These are phyloP conservation scores for Sonneratia alba DNA, from an alignment of 345 rosid species.

Conservation along the genomic window DNA sequence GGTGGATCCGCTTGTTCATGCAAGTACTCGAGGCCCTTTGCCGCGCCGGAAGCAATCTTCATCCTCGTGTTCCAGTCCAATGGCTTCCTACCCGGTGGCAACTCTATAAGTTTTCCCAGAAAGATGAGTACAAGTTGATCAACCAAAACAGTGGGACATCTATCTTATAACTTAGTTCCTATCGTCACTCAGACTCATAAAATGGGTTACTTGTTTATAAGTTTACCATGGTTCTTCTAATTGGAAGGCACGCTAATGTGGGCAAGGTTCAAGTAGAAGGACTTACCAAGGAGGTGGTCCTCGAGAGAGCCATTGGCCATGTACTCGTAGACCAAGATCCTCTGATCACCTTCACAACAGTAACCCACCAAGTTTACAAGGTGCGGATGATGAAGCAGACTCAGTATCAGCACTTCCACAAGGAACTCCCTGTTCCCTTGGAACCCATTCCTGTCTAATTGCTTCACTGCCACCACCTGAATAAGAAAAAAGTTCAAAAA, in stretches of 20 bases:
- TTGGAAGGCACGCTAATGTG: background rate
- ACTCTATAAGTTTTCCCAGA: slow-evolving; percentile 4
- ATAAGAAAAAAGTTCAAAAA: no score
- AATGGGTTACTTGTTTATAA: no score
- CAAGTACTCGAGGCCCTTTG: slow-evolving; percentile 21
- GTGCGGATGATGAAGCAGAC: slow-evolving; percentile 17
- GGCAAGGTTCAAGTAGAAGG: background rate
- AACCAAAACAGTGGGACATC: background rate
- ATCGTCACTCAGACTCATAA: no score
- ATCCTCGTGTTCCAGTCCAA: slow-evolving; percentile 22
- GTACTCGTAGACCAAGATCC: slow-evolving; percentile 19
- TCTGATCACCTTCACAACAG: slow-evolving; percentile 21
- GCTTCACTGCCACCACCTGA: slow-evolving; percentile 24
- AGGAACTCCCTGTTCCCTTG: slow-evolving; percentile 23
- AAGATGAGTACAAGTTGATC: background rate
- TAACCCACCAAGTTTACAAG: slow-evolving; percentile 24
- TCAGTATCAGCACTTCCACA: slow-evolving; percentile 21
- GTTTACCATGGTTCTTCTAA: background rate
- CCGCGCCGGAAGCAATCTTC: slow-evolving; percentile 21
- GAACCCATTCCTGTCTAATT: slow-evolving; percentile 22
- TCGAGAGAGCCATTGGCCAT: slow-evolving; percentile 21
- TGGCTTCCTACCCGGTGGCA: slow-evolving; percentile 10
- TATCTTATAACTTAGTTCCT: no score
- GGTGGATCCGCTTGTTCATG: slow-evolving; percentile 24
- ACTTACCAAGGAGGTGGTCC: slow-evolving; percentile 21